Evolutionary conservation across 2,329 filamentous ascomycete genomes (phyloP).

Genomic region (Fusarium coffeatum): DNA sequence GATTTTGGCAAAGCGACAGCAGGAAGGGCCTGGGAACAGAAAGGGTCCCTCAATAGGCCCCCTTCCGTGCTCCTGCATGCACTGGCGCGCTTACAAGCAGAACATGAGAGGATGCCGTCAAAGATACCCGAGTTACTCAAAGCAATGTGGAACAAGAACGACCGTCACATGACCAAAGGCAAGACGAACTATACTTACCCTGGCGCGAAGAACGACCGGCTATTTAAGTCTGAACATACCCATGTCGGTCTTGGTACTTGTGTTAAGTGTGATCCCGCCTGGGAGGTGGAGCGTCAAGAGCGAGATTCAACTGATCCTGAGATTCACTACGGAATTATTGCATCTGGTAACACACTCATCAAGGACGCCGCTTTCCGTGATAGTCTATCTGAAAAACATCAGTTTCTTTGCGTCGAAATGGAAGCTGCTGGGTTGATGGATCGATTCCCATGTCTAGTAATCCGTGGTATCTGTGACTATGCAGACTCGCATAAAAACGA

Average conservation of each 20-base stretch:
- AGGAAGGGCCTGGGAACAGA: background rate
- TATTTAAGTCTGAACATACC: conserved; percentile 13
- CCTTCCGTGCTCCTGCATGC: conserved; percentile 26
- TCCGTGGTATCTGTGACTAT: background rate
- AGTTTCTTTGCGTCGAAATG: conserved; percentile 1
- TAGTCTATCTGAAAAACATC: background rate
- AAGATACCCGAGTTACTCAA: background rate
- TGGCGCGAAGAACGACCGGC: conserved; percentile 24
- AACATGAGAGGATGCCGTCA: conserved; percentile 3
- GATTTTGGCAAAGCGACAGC: conserved; percentile 35
- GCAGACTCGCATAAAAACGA: background rate
- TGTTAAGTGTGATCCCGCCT: background rate
- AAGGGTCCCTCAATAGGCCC: conserved; percentile 18
- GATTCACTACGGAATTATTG: conserved; percentile 44
- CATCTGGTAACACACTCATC: conserved; percentile 36
- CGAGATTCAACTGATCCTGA: conserved; percentile 6
- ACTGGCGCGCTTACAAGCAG: conserved; percentile 13
- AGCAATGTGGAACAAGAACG: conserved; percentile 3
- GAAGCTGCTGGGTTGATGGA: background rate
- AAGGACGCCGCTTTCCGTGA: background rate
- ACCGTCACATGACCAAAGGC: background rate
- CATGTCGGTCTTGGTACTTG: conserved; percentile 35
- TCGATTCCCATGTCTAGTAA: background rate
- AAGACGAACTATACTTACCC: conserved; percentile 2
- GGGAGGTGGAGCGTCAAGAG: background rate